These are phyloP conservation scores for Fraxinus ornus DNA, from an alignment of 305 asterid species.

Conservation along the genomic window DNA sequence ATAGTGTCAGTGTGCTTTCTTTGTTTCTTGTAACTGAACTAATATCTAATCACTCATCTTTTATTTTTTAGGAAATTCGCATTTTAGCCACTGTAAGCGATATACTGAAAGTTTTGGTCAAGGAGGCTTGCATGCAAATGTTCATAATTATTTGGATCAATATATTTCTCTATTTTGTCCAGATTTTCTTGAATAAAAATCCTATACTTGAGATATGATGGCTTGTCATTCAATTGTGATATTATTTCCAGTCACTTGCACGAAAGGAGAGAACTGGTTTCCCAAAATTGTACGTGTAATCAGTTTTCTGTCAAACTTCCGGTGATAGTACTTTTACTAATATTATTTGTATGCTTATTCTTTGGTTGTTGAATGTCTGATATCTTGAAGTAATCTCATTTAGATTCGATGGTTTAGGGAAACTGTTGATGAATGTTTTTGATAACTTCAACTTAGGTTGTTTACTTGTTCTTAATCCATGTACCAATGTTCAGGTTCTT, in stretches of 20 bases:
- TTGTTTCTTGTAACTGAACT: not conserved
- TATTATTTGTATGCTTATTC: conserved; percentile 2
- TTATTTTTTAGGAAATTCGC: not conserved
- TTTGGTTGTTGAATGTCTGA: conserved; percentile 12
- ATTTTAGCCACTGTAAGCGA: not conserved
- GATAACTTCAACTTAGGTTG: not conserved
- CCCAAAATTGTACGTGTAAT: not conserved
- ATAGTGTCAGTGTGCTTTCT: not conserved
- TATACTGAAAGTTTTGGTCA: conserved; percentile 2
- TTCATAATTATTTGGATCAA: conserved; percentile 17
- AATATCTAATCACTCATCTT: not conserved
- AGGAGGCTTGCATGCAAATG: conserved; percentile 4
- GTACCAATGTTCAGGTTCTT: conserved; percentile 6
- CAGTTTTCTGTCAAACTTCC: conserved; percentile 2
- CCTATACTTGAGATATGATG: conserved; percentile 7
- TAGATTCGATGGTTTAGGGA: not conserved
- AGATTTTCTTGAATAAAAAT: conserved; percentile 9
- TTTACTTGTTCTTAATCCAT: conserved; percentile 4
- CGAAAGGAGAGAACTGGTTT: conserved; percentile 11
- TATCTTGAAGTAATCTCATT: not conserved
- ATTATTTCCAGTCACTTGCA: not conserved
- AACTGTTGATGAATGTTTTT: conserved; percentile 16
- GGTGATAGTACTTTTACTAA: conserved; percentile 17
- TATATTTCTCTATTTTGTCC: conserved; percentile 13
- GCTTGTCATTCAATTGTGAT: conserved; percentile 5